A percentile compares a stretch with the other conserved stretches of the same genome.
phyloP scores from a whole-genome alignment of 345 rosid genomes.

The Zanthoxylum bungeanum region DNA sequence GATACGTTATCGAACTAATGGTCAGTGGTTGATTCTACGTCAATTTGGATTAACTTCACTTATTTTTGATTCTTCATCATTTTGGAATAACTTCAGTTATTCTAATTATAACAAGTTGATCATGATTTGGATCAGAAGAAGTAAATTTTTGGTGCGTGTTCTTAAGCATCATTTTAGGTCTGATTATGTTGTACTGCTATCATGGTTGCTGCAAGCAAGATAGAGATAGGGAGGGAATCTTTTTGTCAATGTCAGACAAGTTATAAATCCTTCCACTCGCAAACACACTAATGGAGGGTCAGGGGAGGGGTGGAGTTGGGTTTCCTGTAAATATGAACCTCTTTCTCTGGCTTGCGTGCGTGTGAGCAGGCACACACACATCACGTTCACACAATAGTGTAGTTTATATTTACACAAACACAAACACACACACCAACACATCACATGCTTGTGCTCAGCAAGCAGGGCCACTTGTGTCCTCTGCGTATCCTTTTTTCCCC shows the following conservation, averaged over 20 bases:
- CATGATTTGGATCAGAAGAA: no score
- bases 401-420: no score
- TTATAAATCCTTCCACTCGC: neutral
- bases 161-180: neutral
- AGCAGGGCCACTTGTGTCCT: neutral
- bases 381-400: no score
- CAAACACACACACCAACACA: no score
- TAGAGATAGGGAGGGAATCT: neutral
- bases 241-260: neutral
- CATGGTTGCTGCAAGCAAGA: neutral
- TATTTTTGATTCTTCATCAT: no score
- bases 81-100: no score
- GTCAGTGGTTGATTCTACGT: conserved; percentile 37
- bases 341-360: neutral
- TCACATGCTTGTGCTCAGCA: neutral
- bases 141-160: neutral
- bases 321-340: no score
- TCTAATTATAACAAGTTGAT: neutral
- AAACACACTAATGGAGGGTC: neutral
- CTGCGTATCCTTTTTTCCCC: neutral
- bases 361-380: no score
- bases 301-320: neutral
- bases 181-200: neutral
- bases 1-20: conserved; percentile 83
- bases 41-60: neutral